Percentiles rank a stretch among this genome's conserved stretches.
Evolutionary conservation across 495 filamentous ascomycete genomes (phyloP).

Genomic region (Hyaloscypha finlandica): DNA sequence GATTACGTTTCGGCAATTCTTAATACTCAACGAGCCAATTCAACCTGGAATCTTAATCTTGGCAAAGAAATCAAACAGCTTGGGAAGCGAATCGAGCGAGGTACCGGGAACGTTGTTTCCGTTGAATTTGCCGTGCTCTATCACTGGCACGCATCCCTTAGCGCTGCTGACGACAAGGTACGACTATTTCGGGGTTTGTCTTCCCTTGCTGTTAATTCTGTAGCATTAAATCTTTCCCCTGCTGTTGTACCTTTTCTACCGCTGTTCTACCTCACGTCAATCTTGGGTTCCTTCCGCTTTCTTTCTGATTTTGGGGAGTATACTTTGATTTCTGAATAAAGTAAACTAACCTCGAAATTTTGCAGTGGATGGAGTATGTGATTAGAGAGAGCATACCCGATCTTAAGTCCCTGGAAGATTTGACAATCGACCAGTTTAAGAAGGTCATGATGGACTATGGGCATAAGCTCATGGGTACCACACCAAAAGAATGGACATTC

Average conservation of each 20-base stretch:
- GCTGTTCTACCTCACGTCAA: too few species aligned
- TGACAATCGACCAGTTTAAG: slow-evolving; percentile 53
- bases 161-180: slow-evolving; percentile 62
- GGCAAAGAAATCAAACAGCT: slow-evolving; percentile 51
- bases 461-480: slow-evolving; percentile 49
- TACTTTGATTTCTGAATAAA: too few species aligned
- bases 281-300: too few species aligned
- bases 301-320: too few species aligned
- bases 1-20: slow-evolving; percentile 86
- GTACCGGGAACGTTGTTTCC: slow-evolving; percentile 73
- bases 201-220: too few species aligned
- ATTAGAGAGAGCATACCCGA: slow-evolving; percentile 37
- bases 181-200: too few species aligned
- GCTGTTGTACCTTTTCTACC: too few species aligned
- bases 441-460: slow-evolving; percentile 55
- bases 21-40: slow-evolving; percentile 75
- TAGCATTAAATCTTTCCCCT: too few species aligned
- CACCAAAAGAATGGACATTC: slow-evolving; percentile 66
- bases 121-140: slow-evolving; percentile 77
- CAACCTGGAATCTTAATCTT: slow-evolving; percentile 79
- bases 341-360: too few species aligned
- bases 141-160: slow-evolving; percentile 78
- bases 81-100: slow-evolving; percentile 60
- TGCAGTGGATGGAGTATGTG: slow-evolving; percentile 62
- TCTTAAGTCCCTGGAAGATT: slow-evolving; percentile 47